Base-by-base conservation (phyloP, 179 eudicot genomes). In the Actinidia arguta region DNA sequence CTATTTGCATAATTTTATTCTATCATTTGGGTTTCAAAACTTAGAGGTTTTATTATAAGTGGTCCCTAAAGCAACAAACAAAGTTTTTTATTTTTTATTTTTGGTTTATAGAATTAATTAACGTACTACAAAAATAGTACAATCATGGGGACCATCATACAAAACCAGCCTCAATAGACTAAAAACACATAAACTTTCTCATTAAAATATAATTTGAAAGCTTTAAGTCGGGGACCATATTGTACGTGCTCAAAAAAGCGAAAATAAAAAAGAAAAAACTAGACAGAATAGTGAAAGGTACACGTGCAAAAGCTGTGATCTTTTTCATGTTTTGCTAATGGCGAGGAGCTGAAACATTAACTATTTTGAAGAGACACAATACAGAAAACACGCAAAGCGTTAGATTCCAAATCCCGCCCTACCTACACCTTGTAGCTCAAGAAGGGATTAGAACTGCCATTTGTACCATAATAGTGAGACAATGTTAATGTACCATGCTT, bases 111-210 rank as follows among this genome's bases (percentile, higher is more conserved):
- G 13, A 4, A 44, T 17, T 44, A 5, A 0, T 77, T 61, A 11
- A 3, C 31, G 51, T 17, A 20, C 31, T 1, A 36, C 48, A 79
- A 80, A 39, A 8, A 80, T 55, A 17, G 74, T 81, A 42, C 78
- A 62, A 81, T 73, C 17, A 73, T 59, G 83, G 83, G 78, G 78
- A 73, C 83, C 83, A 81, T 81, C 14, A 47, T 73, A 18, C 47
- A 27, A 72, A 73, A 47, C 67, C 58, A 54, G 36, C 5, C 25
- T 10, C 68, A 52, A 73, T 14, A 59, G 46, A 67, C 51, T 76
- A 75, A 39, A 74, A 12, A 74, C 63, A 75, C 79, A 59, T 8
- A 51, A 62, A 8, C 66, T 51, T 39, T 42, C 27, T 73, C 11
- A 6, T 4, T 16, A 31, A 74, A 73, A n/a, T n/a, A 17, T 10